A percentile compares a stretch with the other conserved stretches of the same genome.
Evolutionary conservation across 2,329 filamentous ascomycete species (phyloP).

Genomic region (Acarospora socialis): DNA sequence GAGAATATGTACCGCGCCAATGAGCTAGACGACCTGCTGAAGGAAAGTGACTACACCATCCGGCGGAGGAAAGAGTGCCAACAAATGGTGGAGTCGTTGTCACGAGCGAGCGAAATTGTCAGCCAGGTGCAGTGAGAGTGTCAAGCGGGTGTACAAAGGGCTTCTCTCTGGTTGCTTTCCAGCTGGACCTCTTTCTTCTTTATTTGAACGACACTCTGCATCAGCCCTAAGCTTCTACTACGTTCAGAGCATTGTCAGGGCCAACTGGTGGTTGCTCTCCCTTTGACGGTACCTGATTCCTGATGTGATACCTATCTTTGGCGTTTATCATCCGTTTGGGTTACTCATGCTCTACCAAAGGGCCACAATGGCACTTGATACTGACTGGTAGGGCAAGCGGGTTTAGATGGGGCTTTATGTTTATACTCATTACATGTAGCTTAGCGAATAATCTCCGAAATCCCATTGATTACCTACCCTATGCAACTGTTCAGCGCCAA

Average conservation of each 20-base stretch:
- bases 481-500: neutral
- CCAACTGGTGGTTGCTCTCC: too few relatives aligned
- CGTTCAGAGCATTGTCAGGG: neutral
- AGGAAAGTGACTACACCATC: constrained; percentile 95
- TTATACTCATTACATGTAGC: neutral
- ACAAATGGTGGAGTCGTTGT: constrained; percentile 93
- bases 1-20: constrained; percentile 94
- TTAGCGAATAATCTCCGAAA: neutral
- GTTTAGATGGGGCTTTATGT: neutral
- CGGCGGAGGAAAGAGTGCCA: constrained; percentile 93
- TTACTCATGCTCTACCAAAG: too few relatives aligned
- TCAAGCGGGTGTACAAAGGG: neutral
- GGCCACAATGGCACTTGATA: too few relatives aligned
- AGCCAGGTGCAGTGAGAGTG: constrained; percentile 49
- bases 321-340: neutral
- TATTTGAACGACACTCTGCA: neutral
- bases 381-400: too few relatives aligned
- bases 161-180: neutral
- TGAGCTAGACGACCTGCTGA: constrained; percentile 83
- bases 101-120: constrained; percentile 88
- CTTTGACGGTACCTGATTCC: neutral
- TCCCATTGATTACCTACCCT: neutral
- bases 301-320: neutral
- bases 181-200: neutral
- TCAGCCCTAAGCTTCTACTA: neutral